Conservation (phyloP, 345 rosid genomes). For the Eutrema japonicum region DNA sequence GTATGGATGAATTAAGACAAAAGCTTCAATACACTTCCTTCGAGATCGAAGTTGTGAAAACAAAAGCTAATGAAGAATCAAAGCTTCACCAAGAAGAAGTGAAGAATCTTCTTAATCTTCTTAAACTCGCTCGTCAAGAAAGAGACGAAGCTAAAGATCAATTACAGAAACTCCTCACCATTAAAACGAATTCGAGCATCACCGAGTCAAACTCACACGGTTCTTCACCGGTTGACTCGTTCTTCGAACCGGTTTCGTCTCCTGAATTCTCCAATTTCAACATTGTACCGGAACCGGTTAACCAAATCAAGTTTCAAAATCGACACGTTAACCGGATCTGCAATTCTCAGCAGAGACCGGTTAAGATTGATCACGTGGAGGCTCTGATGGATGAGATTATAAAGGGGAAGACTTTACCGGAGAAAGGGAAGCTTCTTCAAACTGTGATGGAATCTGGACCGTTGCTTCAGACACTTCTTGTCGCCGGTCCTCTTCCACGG, state of each 20-base stretch:
- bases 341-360: slow-evolving; percentile 17
- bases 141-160: slow-evolving; percentile 83
- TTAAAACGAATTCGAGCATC: slow-evolving; percentile 73
- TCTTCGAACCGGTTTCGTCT: slow-evolving; percentile 73
- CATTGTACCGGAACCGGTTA: slow-evolving; percentile 47
- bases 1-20: slow-evolving; percentile 64
- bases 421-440: slow-evolving; percentile 72
- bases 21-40: slow-evolving; percentile 62
- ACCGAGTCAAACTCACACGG: slow-evolving; percentile 77
- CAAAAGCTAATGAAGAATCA: slow-evolving; percentile 62
- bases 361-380: slow-evolving; percentile 50
- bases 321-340: slow-evolving; percentile 16
- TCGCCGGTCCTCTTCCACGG: slow-evolving; percentile 89
- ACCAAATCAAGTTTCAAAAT: slow-evolving; percentile 30
- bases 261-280: slow-evolving; percentile 68
- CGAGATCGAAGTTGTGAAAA: slow-evolving; percentile 66
- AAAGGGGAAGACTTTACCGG: slow-evolving; percentile 64
- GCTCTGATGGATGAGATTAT: slow-evolving; percentile 55
- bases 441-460: slow-evolving; percentile 79
- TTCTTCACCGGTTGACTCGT: slow-evolving; percentile 75
- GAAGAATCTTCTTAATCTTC: slow-evolving; percentile 54
- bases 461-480: slow-evolving; percentile 72
- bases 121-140: slow-evolving; percentile 67
- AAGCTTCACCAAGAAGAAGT: slow-evolving; percentile 58
- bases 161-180: slow-evolving; percentile 54